Conservation (phyloP, 78 protist species). For the Dictyostelium citrinum region DNA sequence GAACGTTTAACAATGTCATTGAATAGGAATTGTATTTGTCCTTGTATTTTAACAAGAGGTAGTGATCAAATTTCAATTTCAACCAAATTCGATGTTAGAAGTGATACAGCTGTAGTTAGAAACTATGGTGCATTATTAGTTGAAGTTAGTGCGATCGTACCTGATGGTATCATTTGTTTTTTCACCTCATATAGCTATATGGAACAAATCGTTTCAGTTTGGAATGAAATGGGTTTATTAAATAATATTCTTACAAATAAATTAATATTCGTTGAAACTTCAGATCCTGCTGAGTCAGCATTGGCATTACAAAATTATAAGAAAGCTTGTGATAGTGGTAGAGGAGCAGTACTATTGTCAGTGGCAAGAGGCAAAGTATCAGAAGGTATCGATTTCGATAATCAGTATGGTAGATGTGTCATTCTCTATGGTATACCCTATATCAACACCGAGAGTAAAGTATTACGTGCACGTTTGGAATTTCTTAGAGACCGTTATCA, state of each 20-base stretch:
- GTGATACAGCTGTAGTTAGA: slow-evolving; percentile 87
- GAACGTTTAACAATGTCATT: slow-evolving; percentile 83
- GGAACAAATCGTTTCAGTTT: slow-evolving; percentile 90
- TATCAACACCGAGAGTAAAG: slow-evolving; percentile 85
- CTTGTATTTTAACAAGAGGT: slow-evolving; percentile 87
- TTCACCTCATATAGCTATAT: slow-evolving; percentile 96
- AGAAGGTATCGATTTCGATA: slow-evolving; percentile 98
- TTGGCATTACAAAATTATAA: slow-evolving; percentile 94
- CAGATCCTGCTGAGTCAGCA: slow-evolving; percentile 93
- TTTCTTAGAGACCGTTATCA: slow-evolving; percentile 62
- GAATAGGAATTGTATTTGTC: slow-evolving; percentile 80
- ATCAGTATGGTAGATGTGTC: slow-evolving; percentile 97
- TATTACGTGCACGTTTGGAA: slow-evolving; percentile 80
- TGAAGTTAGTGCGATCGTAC: slow-evolving; percentile 86
- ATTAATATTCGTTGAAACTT: slow-evolving; percentile 96
- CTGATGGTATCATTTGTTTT: slow-evolving; percentile 99
- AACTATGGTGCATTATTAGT: slow-evolving; percentile 92
- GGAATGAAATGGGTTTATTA: slow-evolving; percentile 88
- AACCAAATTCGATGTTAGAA: slow-evolving; percentile 76
- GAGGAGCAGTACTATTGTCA: slow-evolving; percentile 97
- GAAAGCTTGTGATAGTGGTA: slow-evolving; percentile 89
- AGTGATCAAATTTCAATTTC: slow-evolving; percentile 83
- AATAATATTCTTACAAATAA: slow-evolving; percentile 82
- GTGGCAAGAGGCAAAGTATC: slow-evolving; percentile 98
- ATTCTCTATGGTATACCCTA: slow-evolving; percentile 96